Conservation (phyloP, 2,329 filamentous ascomycete genomes). For the Ophiocordyceps camponoti-leonardi region DNA sequence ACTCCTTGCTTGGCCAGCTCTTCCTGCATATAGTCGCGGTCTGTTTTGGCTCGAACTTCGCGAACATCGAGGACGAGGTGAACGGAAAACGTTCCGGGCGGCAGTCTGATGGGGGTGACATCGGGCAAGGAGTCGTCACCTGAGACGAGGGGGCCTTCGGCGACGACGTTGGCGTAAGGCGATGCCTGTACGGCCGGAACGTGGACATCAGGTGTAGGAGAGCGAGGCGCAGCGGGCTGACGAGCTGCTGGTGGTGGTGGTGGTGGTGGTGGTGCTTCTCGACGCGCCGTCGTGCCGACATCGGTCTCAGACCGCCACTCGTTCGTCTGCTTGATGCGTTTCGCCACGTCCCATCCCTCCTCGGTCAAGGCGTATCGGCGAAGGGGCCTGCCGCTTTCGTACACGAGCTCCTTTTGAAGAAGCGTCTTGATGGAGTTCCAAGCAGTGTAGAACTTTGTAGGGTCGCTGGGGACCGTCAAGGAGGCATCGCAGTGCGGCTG, state of each 20-base stretch:
- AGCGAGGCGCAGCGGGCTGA: background rate
- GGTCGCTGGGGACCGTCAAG: conserved; percentile 48
- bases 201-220: background rate
- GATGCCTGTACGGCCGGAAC: conserved; percentile 2
- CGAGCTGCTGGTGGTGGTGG: background rate
- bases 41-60: conserved; percentile 54
- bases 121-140: conserved; percentile 19
- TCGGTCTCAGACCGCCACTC: conserved; percentile 14
- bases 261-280: background rate
- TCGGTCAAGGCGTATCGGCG: conserved; percentile 57
- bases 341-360: conserved; percentile 60
- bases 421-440: conserved; percentile 74
- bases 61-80: conserved; percentile 58
- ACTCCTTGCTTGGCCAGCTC: conserved; percentile 51
- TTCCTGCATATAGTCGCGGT: conserved; percentile 61
- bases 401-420: conserved; percentile 54
- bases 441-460: conserved; percentile 58
- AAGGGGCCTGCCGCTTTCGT: conserved; percentile 49
- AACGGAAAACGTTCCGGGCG: conserved; percentile 51
- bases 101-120: conserved; percentile 43
- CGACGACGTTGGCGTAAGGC: conserved; percentile 21
- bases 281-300: conserved; percentile 1
- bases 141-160: conserved; percentile 16
- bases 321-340: conserved; percentile 39
- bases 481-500: conserved; percentile 59